Base-by-base conservation (phyloP, 2,329 filamentous ascomycete species). In the Alternaria burnsii region DNA sequence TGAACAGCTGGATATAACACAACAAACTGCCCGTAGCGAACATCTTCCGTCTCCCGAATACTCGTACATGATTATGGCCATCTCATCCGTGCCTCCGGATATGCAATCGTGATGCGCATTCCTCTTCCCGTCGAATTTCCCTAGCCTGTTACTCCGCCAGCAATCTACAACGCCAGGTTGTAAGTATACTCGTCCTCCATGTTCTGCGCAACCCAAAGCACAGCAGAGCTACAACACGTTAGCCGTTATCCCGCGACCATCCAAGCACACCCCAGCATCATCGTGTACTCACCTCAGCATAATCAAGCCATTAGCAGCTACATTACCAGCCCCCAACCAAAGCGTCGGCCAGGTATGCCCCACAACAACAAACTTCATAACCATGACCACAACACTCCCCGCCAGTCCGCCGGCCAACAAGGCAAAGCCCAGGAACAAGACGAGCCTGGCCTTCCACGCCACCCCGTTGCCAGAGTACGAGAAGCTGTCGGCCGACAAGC, bases 141-240 rank as follows among this genome's bases (percentile, higher is more conserved):
- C 14, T 16, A 36, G 32, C 32, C 12, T 12, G 32, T 36, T 14
- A 6, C 5, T 14, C 48, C 48, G 1, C 0, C 20, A 40, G 16
- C 32, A 47, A 10, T 18, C 66, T 63, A 91, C 65, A 91, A 82
- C 51, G 88, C 86, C 63, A 91, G 79, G 70, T 87, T 90, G 77
- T 91, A 91, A 30, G 88, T 89, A 75, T 90, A 91, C 71, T 90
- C 88, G 69, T 91, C 88, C 76, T 91, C 89, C 80, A 91, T 89
- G 71, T 90, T 91, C 82, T 91, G 89, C 52, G 87, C 88, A 28
- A 91, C 83, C 88, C 88, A 91, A 34, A 91, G 83, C 38, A 90
- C 86, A 50, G 87, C 82, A 26, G 87, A 87, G 72, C 88, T 89
- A 68, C 18, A 60, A 40, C 36, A 38, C 11, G 44, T 28, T 30